Percentiles rank a stretch among this genome's conserved stretches.
These are phyloP conservation scores for Fusarium verticillioides DNA, from an alignment of 2,329 filamentous ascomycete species.

Conservation along the genomic window DNA sequence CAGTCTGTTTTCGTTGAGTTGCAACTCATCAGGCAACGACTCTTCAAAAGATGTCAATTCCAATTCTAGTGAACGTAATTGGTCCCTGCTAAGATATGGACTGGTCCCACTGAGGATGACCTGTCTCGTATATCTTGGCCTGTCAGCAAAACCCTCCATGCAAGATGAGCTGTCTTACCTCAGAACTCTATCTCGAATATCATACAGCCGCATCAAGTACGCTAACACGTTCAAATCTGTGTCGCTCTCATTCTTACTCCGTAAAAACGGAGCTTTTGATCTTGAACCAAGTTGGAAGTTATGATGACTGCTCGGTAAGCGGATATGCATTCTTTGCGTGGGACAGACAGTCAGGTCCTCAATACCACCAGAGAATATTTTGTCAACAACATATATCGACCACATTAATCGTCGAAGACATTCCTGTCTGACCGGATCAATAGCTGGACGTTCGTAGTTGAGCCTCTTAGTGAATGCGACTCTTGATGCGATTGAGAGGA, in stretches of 20 bases:
- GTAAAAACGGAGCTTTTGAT: constrained; percentile 34
- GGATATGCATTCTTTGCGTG: constrained; percentile 36
- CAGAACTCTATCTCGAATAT: constrained; percentile 38
- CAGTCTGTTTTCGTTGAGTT: constrained; percentile 23
- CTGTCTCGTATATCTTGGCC: constrained; percentile 23
- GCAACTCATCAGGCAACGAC: constrained; percentile 34
- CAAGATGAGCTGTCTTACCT: background rate
- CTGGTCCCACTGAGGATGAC: constrained; percentile 30
- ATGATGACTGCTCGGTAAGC: constrained; percentile 40
- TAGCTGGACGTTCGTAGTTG: constrained; percentile 38
- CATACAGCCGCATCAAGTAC: constrained; percentile 35
- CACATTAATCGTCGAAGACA: constrained; percentile 42
- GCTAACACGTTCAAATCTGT: constrained; percentile 34
- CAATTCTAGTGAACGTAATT: constrained; percentile 23
- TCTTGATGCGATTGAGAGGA: constrained; percentile 39
- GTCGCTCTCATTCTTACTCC: background rate
- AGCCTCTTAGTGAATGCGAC: constrained; percentile 43
- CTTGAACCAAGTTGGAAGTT: constrained; percentile 41
- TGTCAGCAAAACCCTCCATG: fast-evolving
- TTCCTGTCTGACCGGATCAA: constrained; percentile 39
- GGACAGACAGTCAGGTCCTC: constrained; percentile 46
- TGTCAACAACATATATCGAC: constrained; percentile 43
- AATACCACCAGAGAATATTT: constrained; percentile 43
- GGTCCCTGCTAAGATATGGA: constrained; percentile 25
- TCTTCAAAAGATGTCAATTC: constrained; percentile 35